Conservation (phyloP, 306 rosid species). For the Cercis canadensis region DNA sequence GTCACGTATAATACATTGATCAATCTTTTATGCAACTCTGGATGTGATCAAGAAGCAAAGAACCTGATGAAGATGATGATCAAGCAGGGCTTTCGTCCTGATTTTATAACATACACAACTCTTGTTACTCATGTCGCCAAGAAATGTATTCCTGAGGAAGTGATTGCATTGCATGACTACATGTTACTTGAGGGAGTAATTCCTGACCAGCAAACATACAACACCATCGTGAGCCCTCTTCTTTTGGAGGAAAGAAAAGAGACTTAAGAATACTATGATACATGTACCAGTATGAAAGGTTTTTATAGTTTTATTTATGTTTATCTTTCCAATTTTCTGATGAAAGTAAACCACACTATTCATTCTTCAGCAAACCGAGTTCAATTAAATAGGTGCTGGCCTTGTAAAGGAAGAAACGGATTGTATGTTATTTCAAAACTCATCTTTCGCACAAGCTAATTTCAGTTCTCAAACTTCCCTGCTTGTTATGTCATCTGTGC, state of each 20-base stretch:
- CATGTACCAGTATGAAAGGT: background rate
- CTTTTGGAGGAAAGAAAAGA: constrained; percentile 32
- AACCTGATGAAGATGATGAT: constrained; percentile 58
- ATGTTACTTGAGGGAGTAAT: constrained; percentile 60
- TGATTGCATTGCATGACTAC: constrained; percentile 61
- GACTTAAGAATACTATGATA: constrained; percentile 1
- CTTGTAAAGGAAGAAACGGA: no score
- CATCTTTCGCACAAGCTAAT: background rate
- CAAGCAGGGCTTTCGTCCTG: constrained; percentile 50
- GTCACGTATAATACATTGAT: constrained; percentile 62
- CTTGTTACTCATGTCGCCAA: constrained; percentile 48
- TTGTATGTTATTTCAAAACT: background rate
- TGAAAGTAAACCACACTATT: background rate
- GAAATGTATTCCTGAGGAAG: constrained; percentile 45
- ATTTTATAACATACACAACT: constrained; percentile 57
- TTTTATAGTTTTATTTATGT: background rate
- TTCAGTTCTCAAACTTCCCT: background rate
- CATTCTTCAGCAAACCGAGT: background rate
- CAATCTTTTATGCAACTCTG: constrained; percentile 59
- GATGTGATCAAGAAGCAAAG: constrained; percentile 46
- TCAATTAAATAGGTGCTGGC: background rate
- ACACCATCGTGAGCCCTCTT: constrained; percentile 44
- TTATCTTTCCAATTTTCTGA: no score
- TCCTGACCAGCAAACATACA: constrained; percentile 50
- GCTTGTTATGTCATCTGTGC: no score